Base-by-base conservation (phyloP, 2,329 filamentous ascomycete species). In the Talaromyces sp. region DNA sequence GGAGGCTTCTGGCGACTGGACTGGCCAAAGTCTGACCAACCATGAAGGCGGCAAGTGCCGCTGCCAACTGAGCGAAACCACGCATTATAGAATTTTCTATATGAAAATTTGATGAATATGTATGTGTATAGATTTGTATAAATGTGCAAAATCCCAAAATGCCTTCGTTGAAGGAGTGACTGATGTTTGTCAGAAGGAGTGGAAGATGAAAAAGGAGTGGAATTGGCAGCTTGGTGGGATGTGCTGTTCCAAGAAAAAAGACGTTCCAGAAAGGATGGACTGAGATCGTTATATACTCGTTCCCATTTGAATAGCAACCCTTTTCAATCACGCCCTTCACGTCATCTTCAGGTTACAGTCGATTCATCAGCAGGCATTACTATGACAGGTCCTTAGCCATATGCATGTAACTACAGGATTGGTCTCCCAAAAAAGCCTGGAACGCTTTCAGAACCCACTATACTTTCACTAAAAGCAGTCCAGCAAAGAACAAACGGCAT, bases 341-440 rank as follows among this genome's bases (percentile, higher is more conserved):
- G 35, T 54, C 47, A 62, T 54, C 47, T 10, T 54, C 61, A 57
- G 61, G 61, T 63, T 63, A 57, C 61, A 63, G 22, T 57, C 50
- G 19, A n/a, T 19, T 3, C 50, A 57, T 63, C 49, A 63, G 61
- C 61, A 49, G 7, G 8, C 6, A 33, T n/a, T 24, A 27, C 47
- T 57, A 57, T 49, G 19, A 49, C 31, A 35, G 35, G 49, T 22
- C 19, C 14, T 47, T 57, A 14, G 39, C 31, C 7, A n/a, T 57
- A 35, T 41, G 24, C 50, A 63, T 63, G 39, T 47, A 63, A 63
- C 61, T 45, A 57, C 41, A 62, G 14, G 33, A 16, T 47, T 63
- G 41, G 50, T 10, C 24, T 39, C 22, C 7, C 5, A 16, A 33
- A 45, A 43, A 57, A 43, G 47, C 16, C 35, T 49, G 31, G 50